phyloP scores from a whole-genome alignment of 2,329 filamentous ascomycete species.

The Aspergillus sp. region DNA sequence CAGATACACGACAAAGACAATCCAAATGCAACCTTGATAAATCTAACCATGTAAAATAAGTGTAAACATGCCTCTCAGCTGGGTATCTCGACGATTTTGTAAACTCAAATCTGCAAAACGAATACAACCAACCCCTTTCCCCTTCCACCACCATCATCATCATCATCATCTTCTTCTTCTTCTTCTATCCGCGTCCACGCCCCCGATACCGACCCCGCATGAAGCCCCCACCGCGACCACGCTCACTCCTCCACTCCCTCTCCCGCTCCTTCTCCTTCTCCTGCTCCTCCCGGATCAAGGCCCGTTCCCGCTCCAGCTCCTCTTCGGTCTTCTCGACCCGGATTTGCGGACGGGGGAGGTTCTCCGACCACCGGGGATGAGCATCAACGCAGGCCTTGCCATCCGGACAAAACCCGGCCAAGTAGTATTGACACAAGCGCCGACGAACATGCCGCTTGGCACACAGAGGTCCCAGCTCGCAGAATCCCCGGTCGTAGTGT shows the following conservation, averaged over 20 bases:
- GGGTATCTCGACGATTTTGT: slow-evolving; percentile 13
- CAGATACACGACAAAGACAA: not conserved
- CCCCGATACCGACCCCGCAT: slow-evolving; percentile 47
- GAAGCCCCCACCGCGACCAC: slow-evolving; percentile 53
- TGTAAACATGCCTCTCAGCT: slow-evolving; percentile 7
- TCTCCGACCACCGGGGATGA: slow-evolving; percentile 75
- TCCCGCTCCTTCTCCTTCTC: slow-evolving; percentile 57
- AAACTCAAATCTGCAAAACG: slow-evolving; percentile 14
- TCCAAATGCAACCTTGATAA: not conserved
- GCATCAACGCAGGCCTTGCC: slow-evolving; percentile 73
- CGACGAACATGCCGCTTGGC: slow-evolving; percentile 85
- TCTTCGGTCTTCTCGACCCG: slow-evolving; percentile 71
- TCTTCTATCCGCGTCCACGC: slow-evolving; percentile 47
- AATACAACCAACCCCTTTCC: not conserved
- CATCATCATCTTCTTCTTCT: not conserved
- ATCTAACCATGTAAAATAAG: not conserved
- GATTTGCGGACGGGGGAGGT: slow-evolving; percentile 62
- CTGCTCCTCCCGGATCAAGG: slow-evolving; percentile 62
- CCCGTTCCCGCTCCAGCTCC: slow-evolving; percentile 63
- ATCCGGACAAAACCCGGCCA: slow-evolving; percentile 93
- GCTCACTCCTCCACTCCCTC: slow-evolving; percentile 55
- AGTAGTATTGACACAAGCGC: slow-evolving; percentile 78
- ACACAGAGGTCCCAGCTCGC: slow-evolving; percentile 83
- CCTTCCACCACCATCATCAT: no score
- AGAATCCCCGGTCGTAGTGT: slow-evolving; percentile 94